phyloP scores from a whole-genome alignment of 202 grass and related monocot genomes.

The Schoenoplectus triqueter region DNA sequence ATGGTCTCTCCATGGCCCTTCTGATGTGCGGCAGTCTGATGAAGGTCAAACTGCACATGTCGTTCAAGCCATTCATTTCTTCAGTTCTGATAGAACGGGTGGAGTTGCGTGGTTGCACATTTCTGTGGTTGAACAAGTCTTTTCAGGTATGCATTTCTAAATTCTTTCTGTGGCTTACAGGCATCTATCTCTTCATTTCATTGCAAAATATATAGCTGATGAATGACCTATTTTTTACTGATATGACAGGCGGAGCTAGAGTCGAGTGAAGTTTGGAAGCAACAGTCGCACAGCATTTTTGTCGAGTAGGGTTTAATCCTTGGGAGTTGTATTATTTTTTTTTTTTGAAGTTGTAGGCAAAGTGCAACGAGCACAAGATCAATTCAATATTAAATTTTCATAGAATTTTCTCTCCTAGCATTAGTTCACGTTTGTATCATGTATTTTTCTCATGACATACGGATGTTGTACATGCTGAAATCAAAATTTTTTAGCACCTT shows the following conservation, averaged over 20 bases:
- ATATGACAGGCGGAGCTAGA: slow-evolving; percentile 56
- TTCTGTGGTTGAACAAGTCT: slow-evolving; percentile 84
- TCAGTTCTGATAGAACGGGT: slow-evolving; percentile 58
- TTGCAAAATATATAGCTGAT: slow-evolving; percentile 5
- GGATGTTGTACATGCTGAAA: not conserved
- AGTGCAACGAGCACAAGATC: not conserved
- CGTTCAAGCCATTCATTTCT: slow-evolving; percentile 68
- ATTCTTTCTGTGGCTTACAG: not conserved
- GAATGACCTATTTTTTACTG: not conserved
- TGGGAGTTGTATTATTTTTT: not conserved
- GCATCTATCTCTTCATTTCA: not conserved
- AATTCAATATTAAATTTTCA: not conserved
- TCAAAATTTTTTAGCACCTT: not conserved
- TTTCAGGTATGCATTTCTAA: slow-evolving; percentile 57
- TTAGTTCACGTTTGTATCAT: not conserved
- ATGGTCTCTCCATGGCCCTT: slow-evolving; percentile 68
- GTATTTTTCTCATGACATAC: not conserved
- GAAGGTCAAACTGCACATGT: slow-evolving; percentile 69
- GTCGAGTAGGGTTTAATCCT: slow-evolving; percentile 37
- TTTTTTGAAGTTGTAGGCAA: not conserved
- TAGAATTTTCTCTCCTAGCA: not conserved
- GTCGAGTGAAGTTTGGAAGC: slow-evolving; percentile 81
- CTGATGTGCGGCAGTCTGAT: slow-evolving; percentile 68
- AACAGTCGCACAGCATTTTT: slow-evolving; percentile 67
- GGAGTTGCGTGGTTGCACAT: slow-evolving; percentile 57